Evolutionary conservation across 2,329 filamentous ascomycete genomes (phyloP).

Genomic region (Monilinia vaccinii-corymbosi): DNA sequence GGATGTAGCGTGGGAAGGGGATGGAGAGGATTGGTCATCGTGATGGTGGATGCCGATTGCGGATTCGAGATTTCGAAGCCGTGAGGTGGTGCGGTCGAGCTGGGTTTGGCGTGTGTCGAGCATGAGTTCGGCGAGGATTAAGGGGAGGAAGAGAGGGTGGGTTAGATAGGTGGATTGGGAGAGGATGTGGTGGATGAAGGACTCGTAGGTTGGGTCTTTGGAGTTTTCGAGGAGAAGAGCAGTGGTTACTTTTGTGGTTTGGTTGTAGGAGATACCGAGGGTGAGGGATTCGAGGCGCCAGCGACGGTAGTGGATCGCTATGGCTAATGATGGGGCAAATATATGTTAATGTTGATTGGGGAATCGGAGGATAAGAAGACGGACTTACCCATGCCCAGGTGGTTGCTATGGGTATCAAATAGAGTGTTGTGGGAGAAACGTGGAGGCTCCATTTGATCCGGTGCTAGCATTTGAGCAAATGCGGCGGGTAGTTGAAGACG

Average conservation of each 20-base stretch:
- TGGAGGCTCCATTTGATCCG: conserved; percentile 4
- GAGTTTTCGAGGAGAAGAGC: neutral
- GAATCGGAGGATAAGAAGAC: too few species aligned
- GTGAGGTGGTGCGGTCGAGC: neutral
- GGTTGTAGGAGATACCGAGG: neutral
- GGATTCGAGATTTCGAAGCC: neutral
- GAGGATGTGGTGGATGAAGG: neutral
- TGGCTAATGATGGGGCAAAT: neutral
- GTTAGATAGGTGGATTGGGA: neutral
- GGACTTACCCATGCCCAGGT: neutral
- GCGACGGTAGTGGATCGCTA: conserved; percentile 1
- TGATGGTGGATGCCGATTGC: neutral
- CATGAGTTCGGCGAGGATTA: neutral
- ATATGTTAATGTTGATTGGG: too few species aligned
- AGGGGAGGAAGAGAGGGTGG: neutral
- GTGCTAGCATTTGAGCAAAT: conserved; percentile 3
- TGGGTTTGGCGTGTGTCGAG: neutral
- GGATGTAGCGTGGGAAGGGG: neutral
- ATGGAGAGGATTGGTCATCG: neutral
- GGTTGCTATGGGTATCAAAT: neutral
- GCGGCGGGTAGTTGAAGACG: neutral
- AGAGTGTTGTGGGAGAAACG: conserved; percentile 1
- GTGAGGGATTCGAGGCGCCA: neutral
- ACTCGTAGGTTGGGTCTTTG: neutral
- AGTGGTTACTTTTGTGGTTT: neutral